phyloP scores from a whole-genome alignment of 495 filamentous ascomycete genomes.

The Haplographium delicatum region DNA sequence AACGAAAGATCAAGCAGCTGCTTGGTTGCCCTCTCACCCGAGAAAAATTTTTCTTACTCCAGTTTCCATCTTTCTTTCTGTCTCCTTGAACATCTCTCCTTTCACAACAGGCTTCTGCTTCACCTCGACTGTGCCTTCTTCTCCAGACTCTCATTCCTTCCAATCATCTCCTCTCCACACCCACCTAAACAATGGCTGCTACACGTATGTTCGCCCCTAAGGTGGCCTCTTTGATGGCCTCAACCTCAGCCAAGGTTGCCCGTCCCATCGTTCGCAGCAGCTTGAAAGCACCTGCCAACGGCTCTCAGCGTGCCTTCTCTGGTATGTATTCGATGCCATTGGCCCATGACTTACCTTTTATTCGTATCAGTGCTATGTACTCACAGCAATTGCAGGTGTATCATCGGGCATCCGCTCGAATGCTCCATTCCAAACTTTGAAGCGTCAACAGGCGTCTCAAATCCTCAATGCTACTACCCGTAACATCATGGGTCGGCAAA shows the following conservation, averaged over 20 bases:
- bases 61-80: slow-evolving; percentile 19
- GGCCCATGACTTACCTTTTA: too few relatives aligned
- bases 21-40: slow-evolving; percentile 24
- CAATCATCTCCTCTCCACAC: slow-evolving; percentile 33
- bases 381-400: slow-evolving; percentile 33
- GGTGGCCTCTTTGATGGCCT: slow-evolving; percentile 64
- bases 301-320: slow-evolving; percentile 65
- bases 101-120: not conserved
- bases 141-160: slow-evolving; percentile 29
- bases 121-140: slow-evolving; percentile 29
- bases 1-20: slow-evolving; percentile 5
- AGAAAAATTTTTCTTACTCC: slow-evolving; percentile 28
- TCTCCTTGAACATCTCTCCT: slow-evolving; percentile 10
- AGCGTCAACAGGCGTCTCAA: slow-evolving; percentile 61
- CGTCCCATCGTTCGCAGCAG: slow-evolving; percentile 61
- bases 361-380: too few relatives aligned
- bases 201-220: slow-evolving; percentile 65
- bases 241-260: slow-evolving; percentile 56
- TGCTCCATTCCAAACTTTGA: slow-evolving; percentile 54
- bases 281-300: slow-evolving; percentile 40
- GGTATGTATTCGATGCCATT: slow-evolving; percentile 46
- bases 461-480: slow-evolving; percentile 61
- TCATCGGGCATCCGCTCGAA: slow-evolving; percentile 28
- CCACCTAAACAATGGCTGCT: slow-evolving; percentile 66
- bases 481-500: slow-evolving; percentile 56